phyloP scores from a whole-genome alignment of 2,329 filamentous ascomycete species.

The Fusarium torulosum region DNA sequence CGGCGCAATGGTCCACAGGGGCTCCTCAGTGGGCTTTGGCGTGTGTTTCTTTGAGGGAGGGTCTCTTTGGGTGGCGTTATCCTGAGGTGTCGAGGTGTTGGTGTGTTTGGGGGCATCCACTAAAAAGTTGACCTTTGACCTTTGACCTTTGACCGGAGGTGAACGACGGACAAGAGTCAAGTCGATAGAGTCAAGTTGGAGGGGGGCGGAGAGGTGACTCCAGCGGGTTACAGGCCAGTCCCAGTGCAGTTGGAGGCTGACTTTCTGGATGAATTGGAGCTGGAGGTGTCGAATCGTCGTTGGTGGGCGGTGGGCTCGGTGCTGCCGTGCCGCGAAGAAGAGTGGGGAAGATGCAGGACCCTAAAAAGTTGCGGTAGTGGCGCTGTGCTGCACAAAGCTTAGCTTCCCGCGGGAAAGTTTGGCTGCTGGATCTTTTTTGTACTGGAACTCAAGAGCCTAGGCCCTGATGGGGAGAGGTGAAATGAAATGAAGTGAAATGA shows the following conservation, averaged over 20 bases:
- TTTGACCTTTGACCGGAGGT: constrained; percentile 23
- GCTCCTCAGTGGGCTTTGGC: constrained; percentile 38
- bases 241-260: constrained; percentile 33
- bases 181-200: constrained; percentile 4
- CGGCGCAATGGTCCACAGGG: constrained; percentile 47
- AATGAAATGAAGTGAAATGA: constrained; percentile 30
- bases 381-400: constrained; percentile 27
- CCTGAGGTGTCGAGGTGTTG: constrained; percentile 24
- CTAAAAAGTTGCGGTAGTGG: constrained; percentile 39
- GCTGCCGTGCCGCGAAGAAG: constrained; percentile 35
- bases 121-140: constrained; percentile 12
- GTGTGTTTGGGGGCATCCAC: constrained; percentile 18
- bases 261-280: constrained; percentile 11
- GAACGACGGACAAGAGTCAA: no score
- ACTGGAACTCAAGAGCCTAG: constrained; percentile 15
- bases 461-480: constrained; percentile 5
- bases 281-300: constrained; percentile 14
- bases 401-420: constrained; percentile 28
- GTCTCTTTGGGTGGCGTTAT: constrained; percentile 33
- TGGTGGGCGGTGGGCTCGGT: constrained; percentile 30
- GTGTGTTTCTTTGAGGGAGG: constrained; percentile 28
- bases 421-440: background rate
- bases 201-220: background rate
- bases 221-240: constrained; percentile 17
- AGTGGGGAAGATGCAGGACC: constrained; percentile 42